Conservation (phyloP, 129 eudicot species). For the sunflower (Helianthus annuus) region DNA sequence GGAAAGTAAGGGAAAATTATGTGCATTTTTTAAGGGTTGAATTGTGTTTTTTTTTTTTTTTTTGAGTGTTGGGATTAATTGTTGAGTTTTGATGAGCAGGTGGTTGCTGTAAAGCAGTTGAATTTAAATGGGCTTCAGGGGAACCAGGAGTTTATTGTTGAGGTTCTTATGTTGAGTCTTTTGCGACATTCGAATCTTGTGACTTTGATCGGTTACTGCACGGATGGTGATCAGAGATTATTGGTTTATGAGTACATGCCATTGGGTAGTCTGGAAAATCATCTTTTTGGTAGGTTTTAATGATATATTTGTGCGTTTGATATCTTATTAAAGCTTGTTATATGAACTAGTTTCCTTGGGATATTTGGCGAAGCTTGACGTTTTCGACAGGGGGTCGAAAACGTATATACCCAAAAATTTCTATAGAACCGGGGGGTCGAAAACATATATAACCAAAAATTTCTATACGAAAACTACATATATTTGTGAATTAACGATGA, state of each 20-base stretch:
- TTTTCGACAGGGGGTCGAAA: too few relatives aligned
- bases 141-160: constrained; percentile 80
- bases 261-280: constrained; percentile 84
- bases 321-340: background rate
- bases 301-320: background rate
- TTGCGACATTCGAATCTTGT: constrained; percentile 86
- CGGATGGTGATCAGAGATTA: constrained; percentile 87
- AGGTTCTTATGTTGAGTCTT: constrained; percentile 86
- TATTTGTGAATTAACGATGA: background rate
- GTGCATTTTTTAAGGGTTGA: background rate
- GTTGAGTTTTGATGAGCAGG: constrained; percentile 45
- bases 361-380: too few relatives aligned
- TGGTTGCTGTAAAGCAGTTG: constrained; percentile 81
- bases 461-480: too few relatives aligned
- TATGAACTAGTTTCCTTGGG: background rate
- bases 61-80: constrained; percentile 6
- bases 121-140: constrained; percentile 82
- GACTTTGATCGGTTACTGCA: constrained; percentile 81
- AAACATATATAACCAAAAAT: too few relatives aligned
- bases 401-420: too few relatives aligned
- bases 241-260: constrained; percentile 92
- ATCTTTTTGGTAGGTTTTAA: constrained; percentile 66
- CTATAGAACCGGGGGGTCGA: too few relatives aligned
- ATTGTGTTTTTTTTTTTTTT: background rate
- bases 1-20: constrained; percentile 44